Evolutionary conservation across 495 filamentous ascomycete species (phyloP).

Genomic region (Lasiosphaeris hirsuta): DNA sequence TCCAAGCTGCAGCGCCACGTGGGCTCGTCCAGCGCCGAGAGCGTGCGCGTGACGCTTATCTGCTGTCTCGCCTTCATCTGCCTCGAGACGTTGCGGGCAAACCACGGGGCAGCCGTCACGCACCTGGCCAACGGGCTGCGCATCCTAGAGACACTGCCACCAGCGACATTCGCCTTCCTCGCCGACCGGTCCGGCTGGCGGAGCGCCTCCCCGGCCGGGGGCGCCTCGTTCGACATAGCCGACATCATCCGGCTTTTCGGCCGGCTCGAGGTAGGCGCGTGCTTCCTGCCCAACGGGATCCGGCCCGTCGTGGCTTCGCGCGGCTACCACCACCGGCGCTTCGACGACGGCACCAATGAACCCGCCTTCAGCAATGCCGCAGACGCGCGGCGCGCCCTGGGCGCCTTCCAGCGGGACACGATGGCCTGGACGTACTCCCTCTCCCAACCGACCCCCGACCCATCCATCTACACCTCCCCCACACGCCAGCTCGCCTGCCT

Average conservation of each 20-base stretch:
- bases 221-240: slow-evolving; percentile 23
- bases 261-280: slow-evolving; percentile 26
- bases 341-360: slow-evolving; percentile 41
- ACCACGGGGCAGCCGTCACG: slow-evolving; percentile 29
- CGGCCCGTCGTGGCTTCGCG: slow-evolving; percentile 58
- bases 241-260: slow-evolving; percentile 36
- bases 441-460: not conserved
- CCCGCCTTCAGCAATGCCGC: slow-evolving; percentile 38
- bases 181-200: slow-evolving; percentile 2
- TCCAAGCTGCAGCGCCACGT: slow-evolving; percentile 31
- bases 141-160: slow-evolving; percentile 33
- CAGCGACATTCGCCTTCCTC: slow-evolving; percentile 18
- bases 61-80: slow-evolving; percentile 41
- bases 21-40: slow-evolving; percentile 23
- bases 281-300: slow-evolving; percentile 58
- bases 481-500: slow-evolving; percentile 18
- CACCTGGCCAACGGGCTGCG: slow-evolving; percentile 40
- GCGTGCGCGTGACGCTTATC: slow-evolving; percentile 33
- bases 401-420: slow-evolving; percentile 21
- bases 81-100: slow-evolving; percentile 35
- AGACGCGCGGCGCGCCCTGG: slow-evolving; percentile 15
- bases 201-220: not conserved
- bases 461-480: slow-evolving; percentile 11
- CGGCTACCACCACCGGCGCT: slow-evolving; percentile 46
- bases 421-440: slow-evolving; percentile 19